Percentiles rank a stretch among this genome's conserved stretches.
Evolutionary conservation across 2,329 filamentous ascomycete genomes (phyloP).

Genomic region (Trichoderma sp.): DNA sequence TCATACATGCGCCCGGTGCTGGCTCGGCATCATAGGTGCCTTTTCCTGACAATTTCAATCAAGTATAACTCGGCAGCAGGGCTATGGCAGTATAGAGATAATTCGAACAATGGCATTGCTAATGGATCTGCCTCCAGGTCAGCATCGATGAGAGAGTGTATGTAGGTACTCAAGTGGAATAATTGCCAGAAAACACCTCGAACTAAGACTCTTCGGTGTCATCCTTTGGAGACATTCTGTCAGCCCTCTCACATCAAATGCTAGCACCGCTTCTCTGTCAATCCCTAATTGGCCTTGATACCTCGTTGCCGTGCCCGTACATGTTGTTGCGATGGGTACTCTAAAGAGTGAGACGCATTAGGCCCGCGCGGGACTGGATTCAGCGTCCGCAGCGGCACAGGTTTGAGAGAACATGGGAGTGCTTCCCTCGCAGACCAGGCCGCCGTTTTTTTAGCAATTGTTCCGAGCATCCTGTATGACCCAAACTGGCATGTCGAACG

Average conservation of each 20-base stretch:
- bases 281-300: background rate
- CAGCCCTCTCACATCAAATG: background rate
- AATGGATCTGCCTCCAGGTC: background rate
- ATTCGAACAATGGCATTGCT: background rate
- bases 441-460: background rate
- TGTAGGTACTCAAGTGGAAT: background rate
- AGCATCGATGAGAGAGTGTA: background rate
- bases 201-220: background rate
- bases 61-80: background rate
- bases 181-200: background rate
- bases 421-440: background rate
- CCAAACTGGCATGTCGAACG: slow-evolving; percentile 6
- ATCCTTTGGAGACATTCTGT: background rate
- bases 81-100: background rate
- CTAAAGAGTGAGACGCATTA: background rate
- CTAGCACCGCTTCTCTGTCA: background rate
- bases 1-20: background rate
- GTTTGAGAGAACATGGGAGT: background rate
- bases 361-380: background rate
- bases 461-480: background rate
- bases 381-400: background rate
- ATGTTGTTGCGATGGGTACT: background rate
- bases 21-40: background rate
- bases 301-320: background rate
- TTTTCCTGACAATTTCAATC: no score